Conservation (phyloP, 2,329 filamentous ascomycete genomes). For the Cytospora piceicola region DNA sequence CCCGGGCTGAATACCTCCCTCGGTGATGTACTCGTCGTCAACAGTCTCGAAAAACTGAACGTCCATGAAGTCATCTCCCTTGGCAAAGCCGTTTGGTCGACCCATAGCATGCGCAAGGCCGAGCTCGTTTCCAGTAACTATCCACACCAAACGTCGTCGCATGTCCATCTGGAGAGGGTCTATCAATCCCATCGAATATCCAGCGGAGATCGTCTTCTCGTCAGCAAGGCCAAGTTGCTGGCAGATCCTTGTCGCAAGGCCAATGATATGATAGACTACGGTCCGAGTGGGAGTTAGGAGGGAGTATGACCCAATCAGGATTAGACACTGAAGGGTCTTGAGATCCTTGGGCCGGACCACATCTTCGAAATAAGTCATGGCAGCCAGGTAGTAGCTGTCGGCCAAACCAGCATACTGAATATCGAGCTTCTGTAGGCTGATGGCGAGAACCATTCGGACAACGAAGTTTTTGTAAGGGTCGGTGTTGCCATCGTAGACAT, state of each 20-base stretch:
- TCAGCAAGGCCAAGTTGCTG: constrained; percentile 87
- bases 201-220: constrained; percentile 80
- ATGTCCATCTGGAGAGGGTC: constrained; percentile 84
- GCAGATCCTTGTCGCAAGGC: constrained; percentile 82
- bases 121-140: constrained; percentile 84
- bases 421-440: constrained; percentile 91
- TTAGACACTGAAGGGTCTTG: constrained; percentile 86
- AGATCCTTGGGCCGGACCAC: constrained; percentile 88
- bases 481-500: constrained; percentile 75
- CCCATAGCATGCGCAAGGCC: constrained; percentile 87
- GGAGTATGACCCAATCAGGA: constrained; percentile 88
- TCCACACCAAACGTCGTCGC: constrained; percentile 87
- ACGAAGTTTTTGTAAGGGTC: constrained; percentile 89
- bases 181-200: constrained; percentile 60
- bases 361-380: constrained; percentile 80
- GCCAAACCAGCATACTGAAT: constrained; percentile 89
- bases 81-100: constrained; percentile 82
- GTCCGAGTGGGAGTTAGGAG: constrained; percentile 89
- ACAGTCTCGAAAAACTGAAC: constrained; percentile 83
- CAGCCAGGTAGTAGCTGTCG: constrained; percentile 92
- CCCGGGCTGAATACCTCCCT: constrained; percentile 72
- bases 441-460: constrained; percentile 88
- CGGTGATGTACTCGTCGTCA: constrained; percentile 81
- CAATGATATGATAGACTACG: constrained; percentile 91
- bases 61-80: constrained; percentile 79